Evolutionary conservation across 805 yeast species (phyloP), one percentile per base, ranked within the genome.

Genomic region (Saccharomycopsis olivae): DNA sequence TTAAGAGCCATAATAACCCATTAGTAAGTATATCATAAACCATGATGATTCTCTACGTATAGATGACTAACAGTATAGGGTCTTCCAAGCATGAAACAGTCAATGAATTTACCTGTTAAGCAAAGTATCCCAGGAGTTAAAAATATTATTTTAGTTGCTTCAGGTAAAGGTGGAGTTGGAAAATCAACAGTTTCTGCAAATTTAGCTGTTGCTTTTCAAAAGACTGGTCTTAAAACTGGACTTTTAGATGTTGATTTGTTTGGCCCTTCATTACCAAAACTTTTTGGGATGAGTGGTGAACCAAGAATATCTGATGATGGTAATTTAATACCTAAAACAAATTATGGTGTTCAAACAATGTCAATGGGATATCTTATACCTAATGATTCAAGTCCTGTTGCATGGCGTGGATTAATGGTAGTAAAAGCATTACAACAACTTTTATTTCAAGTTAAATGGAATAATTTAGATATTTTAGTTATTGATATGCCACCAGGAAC

Each of bases 121-220:
- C 72, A 66, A 43, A 56, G 58, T 14, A 71, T 85, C 24, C 71
- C 78, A 0, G 71, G 71, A n/a, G 89, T 81, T 2, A 58, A 64
- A 5, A 74, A 69, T 37, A 66, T 83, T 2, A 47, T 85, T 69
- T 75, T 64, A 65, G 96, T 38, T 59, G 82, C 77, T 1, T 78
- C 87, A 1, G 94, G 92, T 4, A 83, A 83, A 58, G 94, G 96
- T 13, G 98, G 99, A 10, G 99, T 92, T 1, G 99, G 99, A 1
- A 92, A 92, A 58, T 85, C 96, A 0, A 92, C 99, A 1, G 65
- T 83, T 2, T 47, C 63, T 8, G 75, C 75, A 5, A 85, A 85
- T 49, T 49, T 79, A 9, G 88, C 94, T 0, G 52, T 78, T 28
- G 70, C 84, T 0, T 56, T 85, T 36, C 70, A 70, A 30, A 52